phyloP scores from a whole-genome alignment of 768 basidiomycete genomes.

The Lyophyllum semitale region DNA sequence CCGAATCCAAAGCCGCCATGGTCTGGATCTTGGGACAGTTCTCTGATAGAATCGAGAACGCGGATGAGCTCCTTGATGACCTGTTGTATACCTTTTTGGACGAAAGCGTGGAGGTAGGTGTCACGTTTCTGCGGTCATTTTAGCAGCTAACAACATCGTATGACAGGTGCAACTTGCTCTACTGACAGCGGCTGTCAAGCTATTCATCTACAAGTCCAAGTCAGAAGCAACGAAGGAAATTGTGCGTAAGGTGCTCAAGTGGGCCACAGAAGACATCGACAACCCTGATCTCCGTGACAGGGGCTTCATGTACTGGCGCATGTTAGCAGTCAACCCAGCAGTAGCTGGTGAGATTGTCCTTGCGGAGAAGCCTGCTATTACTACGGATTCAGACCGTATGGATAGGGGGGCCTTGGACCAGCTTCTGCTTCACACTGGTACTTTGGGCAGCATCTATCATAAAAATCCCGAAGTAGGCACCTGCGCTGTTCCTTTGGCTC shows the following conservation, averaged over 20 bases:
- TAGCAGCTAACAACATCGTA: not conserved
- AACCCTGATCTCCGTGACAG: constrained; percentile 97
- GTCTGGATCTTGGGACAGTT: constrained; percentile 98
- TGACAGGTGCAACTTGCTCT: constrained; percentile 91
- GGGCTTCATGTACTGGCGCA: constrained; percentile 99
- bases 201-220: constrained; percentile 88
- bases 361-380: constrained; percentile 92
- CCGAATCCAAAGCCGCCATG: constrained; percentile 96
- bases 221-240: constrained; percentile 86
- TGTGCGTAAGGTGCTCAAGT: constrained; percentile 93
- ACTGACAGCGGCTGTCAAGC: constrained; percentile 91
- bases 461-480: constrained; percentile 86
- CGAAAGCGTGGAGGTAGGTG: constrained; percentile 85
- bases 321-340: constrained; percentile 90
- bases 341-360: constrained; percentile 90
- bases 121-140: not conserved
- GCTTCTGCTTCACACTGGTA: constrained; percentile 89
- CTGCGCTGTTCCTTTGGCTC: not conserved
- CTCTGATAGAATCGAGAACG: constrained; percentile 93
- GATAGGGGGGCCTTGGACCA: constrained; percentile 96
- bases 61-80: constrained; percentile 93
- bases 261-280: constrained; percentile 96
- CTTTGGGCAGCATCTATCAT: constrained; percentile 94
- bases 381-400: constrained; percentile 98
- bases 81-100: constrained; percentile 86